Evolutionary conservation across 306 rosid species (phyloP).

Genomic region (Coriaria nepalensis): DNA sequence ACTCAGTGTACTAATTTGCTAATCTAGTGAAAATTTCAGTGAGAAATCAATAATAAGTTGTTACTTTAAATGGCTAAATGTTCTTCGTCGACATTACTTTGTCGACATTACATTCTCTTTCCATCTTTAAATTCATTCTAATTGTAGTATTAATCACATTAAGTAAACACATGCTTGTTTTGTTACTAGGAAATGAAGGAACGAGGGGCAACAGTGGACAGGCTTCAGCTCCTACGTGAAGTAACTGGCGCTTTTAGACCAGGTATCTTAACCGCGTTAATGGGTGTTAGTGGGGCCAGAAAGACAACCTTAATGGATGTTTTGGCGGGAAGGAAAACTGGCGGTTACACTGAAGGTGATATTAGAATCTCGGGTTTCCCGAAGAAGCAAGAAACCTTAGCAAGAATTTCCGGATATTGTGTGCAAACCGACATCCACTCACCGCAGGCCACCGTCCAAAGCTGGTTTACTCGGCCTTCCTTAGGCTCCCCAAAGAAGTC

Average conservation of each 20-base stretch:
- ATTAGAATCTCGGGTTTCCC: slow-evolving; percentile 83
- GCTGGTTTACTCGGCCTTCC: slow-evolving; percentile 91
- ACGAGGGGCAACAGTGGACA: slow-evolving; percentile 69
- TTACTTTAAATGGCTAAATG: too few relatives aligned
- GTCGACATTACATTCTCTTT: slow-evolving; percentile 43
- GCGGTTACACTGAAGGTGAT: slow-evolving; percentile 89
- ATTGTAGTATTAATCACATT: too few relatives aligned
- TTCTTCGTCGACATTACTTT: too few relatives aligned
- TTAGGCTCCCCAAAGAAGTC: slow-evolving; percentile 86
- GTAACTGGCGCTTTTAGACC: slow-evolving; percentile 89
- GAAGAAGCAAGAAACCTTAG: slow-evolving; percentile 94
- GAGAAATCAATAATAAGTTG: too few relatives aligned
- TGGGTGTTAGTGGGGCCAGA: slow-evolving; percentile 99
- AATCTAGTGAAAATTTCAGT: too few relatives aligned
- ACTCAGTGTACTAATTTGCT: too few relatives aligned
- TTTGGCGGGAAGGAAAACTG: slow-evolving; percentile 91
- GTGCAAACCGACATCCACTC: slow-evolving; percentile 98
- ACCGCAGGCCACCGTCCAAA: slow-evolving; percentile 86
- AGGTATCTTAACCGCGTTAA: slow-evolving; percentile 84
- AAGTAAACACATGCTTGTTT: slow-evolving; percentile 3
- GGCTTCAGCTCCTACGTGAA: slow-evolving; percentile 66
- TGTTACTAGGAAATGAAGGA: slow-evolving; percentile 73
- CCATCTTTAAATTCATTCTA: background rate
- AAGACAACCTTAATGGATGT: slow-evolving; percentile 99
- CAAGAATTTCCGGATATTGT: slow-evolving; percentile 93